Conservation (phyloP, 2,329 filamentous ascomycete species). For the Hansfordia pulvinata region DNA sequence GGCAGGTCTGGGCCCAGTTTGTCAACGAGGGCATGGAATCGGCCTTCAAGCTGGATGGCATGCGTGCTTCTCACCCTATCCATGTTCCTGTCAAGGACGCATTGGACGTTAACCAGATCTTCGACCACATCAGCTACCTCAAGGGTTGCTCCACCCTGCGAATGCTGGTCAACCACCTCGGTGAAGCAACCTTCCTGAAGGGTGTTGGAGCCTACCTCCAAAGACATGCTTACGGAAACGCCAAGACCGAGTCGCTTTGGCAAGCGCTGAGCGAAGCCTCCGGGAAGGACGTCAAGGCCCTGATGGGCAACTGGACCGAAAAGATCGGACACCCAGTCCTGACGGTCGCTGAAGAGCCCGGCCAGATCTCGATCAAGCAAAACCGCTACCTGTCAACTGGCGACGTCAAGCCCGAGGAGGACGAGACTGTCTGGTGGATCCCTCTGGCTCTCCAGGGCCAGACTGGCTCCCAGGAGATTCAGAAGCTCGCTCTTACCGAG, state of each 20-base stretch:
- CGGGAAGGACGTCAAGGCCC: conserved; percentile 67
- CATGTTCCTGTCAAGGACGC: conserved; percentile 91
- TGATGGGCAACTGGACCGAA: conserved; percentile 92
- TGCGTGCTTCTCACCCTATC: conserved; percentile 88
- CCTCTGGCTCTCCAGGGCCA: conserved; percentile 77
- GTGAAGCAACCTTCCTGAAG: conserved; percentile 75
- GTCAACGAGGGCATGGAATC: conserved; percentile 89
- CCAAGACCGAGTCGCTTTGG: conserved; percentile 88
- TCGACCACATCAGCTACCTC: conserved; percentile 90
- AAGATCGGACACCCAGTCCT: conserved; percentile 92
- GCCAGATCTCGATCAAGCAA: conserved; percentile 72
- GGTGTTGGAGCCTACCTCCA: conserved; percentile 86
- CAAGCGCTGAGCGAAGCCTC: conserved; percentile 76
- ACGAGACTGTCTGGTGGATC: conserved; percentile 91
- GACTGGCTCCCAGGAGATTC: conserved; percentile 44
- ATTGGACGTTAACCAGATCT: conserved; percentile 94
- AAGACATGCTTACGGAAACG: conserved; percentile 76
- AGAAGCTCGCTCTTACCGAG: conserved; percentile 54
- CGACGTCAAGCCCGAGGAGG: conserved; percentile 81
- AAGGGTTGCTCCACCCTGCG: conserved; percentile 95
- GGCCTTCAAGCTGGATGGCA: conserved; percentile 78
- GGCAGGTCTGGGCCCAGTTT: conserved; percentile 97
- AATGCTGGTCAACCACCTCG: conserved; percentile 87
- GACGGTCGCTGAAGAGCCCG: conserved; percentile 70
- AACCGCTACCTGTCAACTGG: conserved; percentile 83